These are phyloP conservation scores for Claviceps purpurea DNA, from an alignment of 2,329 filamentous ascomycete genomes.

Conservation along the genomic window DNA sequence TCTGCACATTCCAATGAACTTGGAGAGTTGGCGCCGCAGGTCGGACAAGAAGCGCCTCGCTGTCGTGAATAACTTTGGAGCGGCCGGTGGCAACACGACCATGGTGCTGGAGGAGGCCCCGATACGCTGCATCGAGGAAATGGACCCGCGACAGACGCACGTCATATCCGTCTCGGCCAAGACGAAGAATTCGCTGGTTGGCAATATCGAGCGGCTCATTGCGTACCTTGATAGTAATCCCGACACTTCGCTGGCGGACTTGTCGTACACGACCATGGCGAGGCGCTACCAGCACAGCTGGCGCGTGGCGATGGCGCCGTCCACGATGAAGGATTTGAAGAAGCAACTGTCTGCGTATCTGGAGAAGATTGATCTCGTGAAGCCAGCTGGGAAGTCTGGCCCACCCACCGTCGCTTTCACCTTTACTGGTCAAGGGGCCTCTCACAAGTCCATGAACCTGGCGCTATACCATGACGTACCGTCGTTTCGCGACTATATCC, in stretches of 20 bases:
- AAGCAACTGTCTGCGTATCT: not conserved
- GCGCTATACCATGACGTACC: conserved; percentile 20
- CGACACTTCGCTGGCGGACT: conserved; percentile 37
- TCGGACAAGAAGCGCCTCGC: conserved; percentile 30
- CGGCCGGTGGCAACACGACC: conserved; percentile 59
- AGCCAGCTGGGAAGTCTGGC: not conserved
- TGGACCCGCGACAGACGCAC: conserved; percentile 42
- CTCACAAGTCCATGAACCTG: conserved; percentile 17
- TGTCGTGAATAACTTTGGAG: conserved; percentile 57
- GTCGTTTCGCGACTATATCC: conserved; percentile 20
- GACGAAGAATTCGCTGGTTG: conserved; percentile 40
- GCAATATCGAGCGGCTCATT: conserved; percentile 43
- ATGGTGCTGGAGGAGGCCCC: conserved; percentile 51
- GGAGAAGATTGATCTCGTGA: not conserved
- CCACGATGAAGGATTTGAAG: not conserved
- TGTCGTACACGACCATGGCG: conserved; percentile 58
- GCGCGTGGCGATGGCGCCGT: conserved; percentile 34
- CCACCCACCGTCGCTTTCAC: conserved; percentile 21
- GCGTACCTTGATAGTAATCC: conserved; percentile 38
- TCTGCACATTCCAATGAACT: conserved; percentile 43
- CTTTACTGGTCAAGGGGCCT: conserved; percentile 33
- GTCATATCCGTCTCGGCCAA: conserved; percentile 46
- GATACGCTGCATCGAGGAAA: conserved; percentile 21
- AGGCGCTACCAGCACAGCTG: conserved; percentile 47
- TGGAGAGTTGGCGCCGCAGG: conserved; percentile 33